A percentile compares a stretch with the other conserved stretches of the same genome.
phyloP scores from a whole-genome alignment of 176 grass and related monocot genomes.

The Oryza australiensis region DNA sequence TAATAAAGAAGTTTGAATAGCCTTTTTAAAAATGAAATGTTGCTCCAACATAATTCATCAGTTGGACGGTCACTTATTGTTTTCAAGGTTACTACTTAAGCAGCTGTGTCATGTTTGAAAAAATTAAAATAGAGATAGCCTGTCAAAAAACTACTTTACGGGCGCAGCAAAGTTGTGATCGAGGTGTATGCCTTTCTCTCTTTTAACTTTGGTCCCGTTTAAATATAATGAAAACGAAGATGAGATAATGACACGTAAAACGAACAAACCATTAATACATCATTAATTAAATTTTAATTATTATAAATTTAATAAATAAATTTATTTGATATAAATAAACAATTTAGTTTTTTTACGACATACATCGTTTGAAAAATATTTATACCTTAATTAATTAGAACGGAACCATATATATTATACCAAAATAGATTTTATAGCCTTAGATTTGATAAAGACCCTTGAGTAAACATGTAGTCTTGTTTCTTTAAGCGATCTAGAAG shows the following conservation, averaged over 20 bases:
- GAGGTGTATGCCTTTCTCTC: neutral
- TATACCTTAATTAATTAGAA: too few relatives aligned
- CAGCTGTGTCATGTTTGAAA: neutral
- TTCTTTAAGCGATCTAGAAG: neutral
- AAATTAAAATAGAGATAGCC: neutral
- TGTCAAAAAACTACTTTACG: neutral
- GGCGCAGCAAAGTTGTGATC: neutral
- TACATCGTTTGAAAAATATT: too few relatives aligned
- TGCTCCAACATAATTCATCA: neutral
- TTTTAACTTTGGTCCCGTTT: too few relatives aligned
- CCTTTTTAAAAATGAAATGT: neutral
- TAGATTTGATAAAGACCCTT: neutral
- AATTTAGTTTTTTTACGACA: too few relatives aligned
- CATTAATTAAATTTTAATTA: too few relatives aligned
- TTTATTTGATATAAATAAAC: too few relatives aligned
- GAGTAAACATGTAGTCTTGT: neutral
- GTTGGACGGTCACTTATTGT: neutral
- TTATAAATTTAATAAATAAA: too few relatives aligned
- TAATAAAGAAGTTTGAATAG: neutral
- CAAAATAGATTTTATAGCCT: neutral
- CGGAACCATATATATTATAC: neutral
- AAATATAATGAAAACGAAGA: too few relatives aligned
- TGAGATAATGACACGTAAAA: too few relatives aligned
- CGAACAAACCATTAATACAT: too few relatives aligned
- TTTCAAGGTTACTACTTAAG: neutral